Base-by-base conservation (phyloP, 2,329 filamentous ascomycete species). In the Arthroderma sp. region DNA sequence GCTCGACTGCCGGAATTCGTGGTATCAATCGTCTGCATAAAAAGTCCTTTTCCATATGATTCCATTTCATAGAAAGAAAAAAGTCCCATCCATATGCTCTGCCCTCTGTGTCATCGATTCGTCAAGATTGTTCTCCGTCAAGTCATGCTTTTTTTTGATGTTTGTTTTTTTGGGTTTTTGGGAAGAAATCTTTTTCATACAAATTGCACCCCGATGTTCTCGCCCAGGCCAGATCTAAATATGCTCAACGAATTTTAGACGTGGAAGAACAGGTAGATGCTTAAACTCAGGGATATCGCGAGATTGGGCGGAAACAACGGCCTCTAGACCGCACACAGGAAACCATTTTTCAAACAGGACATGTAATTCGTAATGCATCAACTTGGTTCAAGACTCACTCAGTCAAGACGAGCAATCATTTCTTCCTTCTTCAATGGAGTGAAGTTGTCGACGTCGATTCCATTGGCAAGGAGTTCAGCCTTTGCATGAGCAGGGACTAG, bases 371-470 rank as follows among this genome's bases (percentile, higher is more conserved):
- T 63, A 52, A 61, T 49, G 53, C 53, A 53, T 49, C 34, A 51
- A 49, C 50, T 49, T 50, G 39, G 47, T 36, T 10, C 9, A 43
- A 27, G 34, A 49, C 57, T 58, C 57, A 61, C 67, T 88, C 83
- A 98, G 70, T 98, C 91, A 67, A 98, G 74, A 66, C 88, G 86
- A 48, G 91, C 91, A 71, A 94, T 85, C 91, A 98, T 96, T 65
- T 95, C 86, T 59, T 91, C 83, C 73, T 87, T 94, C 59, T 83
- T 72, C 71, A 98, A 74, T 38, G 89, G 89, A 56, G 80, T 86
- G 66, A 98, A 85, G 65, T 88, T 88, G 66, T 95, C 86, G 59
- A 95, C 86, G 63, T 96, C 88, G 54, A 98, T 76, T 44, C 85
- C 88, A 57, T 80, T 80, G 40, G 81, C 74, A 50, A 77, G 77